phyloP scores from a whole-genome alignment of 345 rosid genomes.

The Ailanthus altissimus region DNA sequence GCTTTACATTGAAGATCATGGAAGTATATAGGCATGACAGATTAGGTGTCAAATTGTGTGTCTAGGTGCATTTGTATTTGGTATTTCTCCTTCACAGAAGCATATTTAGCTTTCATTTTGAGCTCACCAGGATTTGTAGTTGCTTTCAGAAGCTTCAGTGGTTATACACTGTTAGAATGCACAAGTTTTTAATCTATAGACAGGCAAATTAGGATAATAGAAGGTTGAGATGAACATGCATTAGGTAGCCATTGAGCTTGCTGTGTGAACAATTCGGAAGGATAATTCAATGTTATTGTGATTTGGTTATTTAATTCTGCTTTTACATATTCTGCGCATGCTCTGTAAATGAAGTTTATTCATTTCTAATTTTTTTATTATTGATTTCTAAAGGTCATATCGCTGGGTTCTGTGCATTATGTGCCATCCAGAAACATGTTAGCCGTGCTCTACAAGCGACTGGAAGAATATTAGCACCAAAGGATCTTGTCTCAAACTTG shows the following conservation, averaged over 20 bases:
- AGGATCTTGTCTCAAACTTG: slow-evolving; percentile 85
- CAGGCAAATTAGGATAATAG: not conserved
- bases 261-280: not conserved
- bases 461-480: slow-evolving; percentile 78
- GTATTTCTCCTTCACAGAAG: not conserved
- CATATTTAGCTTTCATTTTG: not conserved
- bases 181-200: not conserved
- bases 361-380: slow-evolving; percentile 14
- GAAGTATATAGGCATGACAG: not conserved
- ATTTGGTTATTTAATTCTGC: not conserved
- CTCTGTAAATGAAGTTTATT: not conserved
- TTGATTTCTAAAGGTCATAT: slow-evolving; percentile 65
- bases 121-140: not conserved
- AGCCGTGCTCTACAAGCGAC: slow-evolving; percentile 70
- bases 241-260: not conserved
- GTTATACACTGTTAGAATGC: not conserved
- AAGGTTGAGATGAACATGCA: not conserved
- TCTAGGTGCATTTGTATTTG: not conserved
- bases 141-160: not conserved
- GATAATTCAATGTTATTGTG: not conserved
- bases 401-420: slow-evolving; percentile 93
- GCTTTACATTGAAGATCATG: not conserved
- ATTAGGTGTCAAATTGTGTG: not conserved
- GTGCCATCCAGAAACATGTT: slow-evolving; percentile 97
- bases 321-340: not conserved